Evolutionary conservation across 495 filamentous ascomycete species (phyloP).

Genomic region (Penicillium coprophilum): DNA sequence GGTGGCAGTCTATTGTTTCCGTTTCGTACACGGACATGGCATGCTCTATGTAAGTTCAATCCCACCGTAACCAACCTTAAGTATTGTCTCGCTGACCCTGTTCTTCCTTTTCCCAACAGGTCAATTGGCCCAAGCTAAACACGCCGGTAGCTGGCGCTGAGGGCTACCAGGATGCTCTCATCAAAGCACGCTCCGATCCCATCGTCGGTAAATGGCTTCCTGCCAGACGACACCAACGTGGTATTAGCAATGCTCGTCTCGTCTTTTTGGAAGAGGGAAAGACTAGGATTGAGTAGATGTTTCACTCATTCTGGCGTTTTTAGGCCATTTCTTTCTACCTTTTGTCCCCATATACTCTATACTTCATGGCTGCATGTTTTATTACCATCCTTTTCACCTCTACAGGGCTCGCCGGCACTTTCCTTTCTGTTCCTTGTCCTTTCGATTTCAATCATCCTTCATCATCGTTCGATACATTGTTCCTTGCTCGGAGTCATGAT

Average conservation of each 20-base stretch:
- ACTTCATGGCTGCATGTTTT: constrained; percentile 29
- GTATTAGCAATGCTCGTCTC: constrained; percentile 73
- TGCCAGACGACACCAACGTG: constrained; percentile 63
- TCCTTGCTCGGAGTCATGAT: constrained; percentile 1
- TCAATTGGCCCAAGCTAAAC: constrained; percentile 96
- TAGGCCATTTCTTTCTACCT: constrained; percentile 4
- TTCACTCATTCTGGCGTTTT: background rate
- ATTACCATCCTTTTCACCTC: constrained; percentile 13
- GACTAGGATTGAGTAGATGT: constrained; percentile 79
- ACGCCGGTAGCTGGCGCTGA: constrained; percentile 80
- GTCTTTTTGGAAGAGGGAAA: constrained; percentile 91
- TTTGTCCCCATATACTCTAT: constrained; percentile 17
- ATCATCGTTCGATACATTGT: constrained; percentile 7
- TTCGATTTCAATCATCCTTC: constrained; percentile 5
- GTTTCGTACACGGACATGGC: constrained; percentile 77
- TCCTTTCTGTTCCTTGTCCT: constrained; percentile 7
- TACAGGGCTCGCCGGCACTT: constrained; percentile 11
- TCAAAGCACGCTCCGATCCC: constrained; percentile 70
- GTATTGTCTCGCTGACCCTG: background rate
- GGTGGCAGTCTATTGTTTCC: constrained; percentile 64
- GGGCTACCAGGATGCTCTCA: constrained; percentile 83
- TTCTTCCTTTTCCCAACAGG: constrained; percentile 45
- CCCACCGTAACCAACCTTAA: background rate
- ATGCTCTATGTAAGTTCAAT: constrained; percentile 82
- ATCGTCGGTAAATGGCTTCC: constrained; percentile 71